Percentiles rank a stretch among this genome's conserved stretches.
Evolutionary conservation across 2,329 filamentous ascomycete genomes (phyloP).

Genomic region (Venturiaceae sp.): DNA sequence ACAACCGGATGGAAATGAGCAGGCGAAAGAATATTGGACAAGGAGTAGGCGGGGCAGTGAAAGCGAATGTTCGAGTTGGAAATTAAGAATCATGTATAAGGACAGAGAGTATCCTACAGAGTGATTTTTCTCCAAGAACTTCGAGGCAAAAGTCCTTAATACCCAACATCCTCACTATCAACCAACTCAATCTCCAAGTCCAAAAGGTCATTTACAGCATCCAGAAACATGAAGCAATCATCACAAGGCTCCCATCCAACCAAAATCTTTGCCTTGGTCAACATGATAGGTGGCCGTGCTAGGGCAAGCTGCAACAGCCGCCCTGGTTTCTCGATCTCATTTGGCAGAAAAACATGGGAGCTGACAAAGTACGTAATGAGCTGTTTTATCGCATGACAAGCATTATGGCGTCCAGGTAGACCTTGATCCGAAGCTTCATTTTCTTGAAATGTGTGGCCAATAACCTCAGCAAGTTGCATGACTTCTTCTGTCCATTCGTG

Average conservation of each 20-base stretch:
- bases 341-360: background rate
- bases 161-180: background rate
- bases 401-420: background rate
- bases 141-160: no score
- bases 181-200: background rate
- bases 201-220: background rate
- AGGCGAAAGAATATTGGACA: no score
- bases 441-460: background rate
- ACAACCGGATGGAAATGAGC: no score
- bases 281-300: background rate
- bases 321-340: background rate
- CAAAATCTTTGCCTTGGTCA: background rate
- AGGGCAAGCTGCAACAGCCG: background rate
- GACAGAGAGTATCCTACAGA: no score
- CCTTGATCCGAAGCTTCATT: background rate
- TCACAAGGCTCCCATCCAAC: background rate
- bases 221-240: background rate
- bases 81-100: no score
- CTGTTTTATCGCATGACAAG: slow-evolving; percentile 4
- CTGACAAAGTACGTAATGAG: slow-evolving; percentile 7
- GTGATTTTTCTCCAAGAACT: no score
- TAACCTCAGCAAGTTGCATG: background rate
- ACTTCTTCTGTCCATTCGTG: slow-evolving; percentile 4
- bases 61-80: no score
- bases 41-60: no score